Percentiles rank a stretch among this genome's conserved stretches.
Evolutionary conservation across 1,139 yeast genomes (phyloP).

Genomic region (Taphrina deformans): DNA sequence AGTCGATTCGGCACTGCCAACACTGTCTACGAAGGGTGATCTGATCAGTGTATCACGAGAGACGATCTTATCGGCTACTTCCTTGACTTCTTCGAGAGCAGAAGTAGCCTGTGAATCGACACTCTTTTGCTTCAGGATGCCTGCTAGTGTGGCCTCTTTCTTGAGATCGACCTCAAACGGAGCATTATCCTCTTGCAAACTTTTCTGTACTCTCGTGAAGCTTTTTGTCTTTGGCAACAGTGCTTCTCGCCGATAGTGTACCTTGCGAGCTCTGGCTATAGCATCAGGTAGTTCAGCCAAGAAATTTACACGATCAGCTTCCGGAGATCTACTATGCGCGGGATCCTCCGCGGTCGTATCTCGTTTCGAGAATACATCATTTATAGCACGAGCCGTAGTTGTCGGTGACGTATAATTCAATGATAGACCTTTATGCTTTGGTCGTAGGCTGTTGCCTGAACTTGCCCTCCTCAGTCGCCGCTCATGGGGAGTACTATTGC

Average conservation of each 20-base stretch:
- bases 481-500: neutral
- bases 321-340: neutral
- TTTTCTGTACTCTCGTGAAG: constrained; percentile 24
- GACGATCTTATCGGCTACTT: neutral
- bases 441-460: neutral
- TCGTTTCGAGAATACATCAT: constrained; percentile 7
- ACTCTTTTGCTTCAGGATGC: constrained; percentile 9
- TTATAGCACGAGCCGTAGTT: constrained; percentile 27
- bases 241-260: constrained; percentile 27
- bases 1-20: neutral
- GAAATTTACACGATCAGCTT: constrained; percentile 16
- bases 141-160: constrained; percentile 29
- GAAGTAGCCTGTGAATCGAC: neutral
- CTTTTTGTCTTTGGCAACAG: constrained; percentile 22
- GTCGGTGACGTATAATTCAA: constrained; percentile 20
- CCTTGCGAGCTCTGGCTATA: constrained; percentile 27
- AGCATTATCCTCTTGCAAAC: constrained; percentile 21
- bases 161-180: constrained; percentile 20
- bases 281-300: constrained; percentile 29
- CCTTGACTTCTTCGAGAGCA: neutral
- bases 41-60: neutral
- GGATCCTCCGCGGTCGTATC: neutral
- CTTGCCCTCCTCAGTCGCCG: constrained; percentile 1
- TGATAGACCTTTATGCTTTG: constrained; percentile 2
- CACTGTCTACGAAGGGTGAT: neutral